Conservation (phyloP, 2,329 filamentous ascomycete species). For the Fusarium sp. region DNA sequence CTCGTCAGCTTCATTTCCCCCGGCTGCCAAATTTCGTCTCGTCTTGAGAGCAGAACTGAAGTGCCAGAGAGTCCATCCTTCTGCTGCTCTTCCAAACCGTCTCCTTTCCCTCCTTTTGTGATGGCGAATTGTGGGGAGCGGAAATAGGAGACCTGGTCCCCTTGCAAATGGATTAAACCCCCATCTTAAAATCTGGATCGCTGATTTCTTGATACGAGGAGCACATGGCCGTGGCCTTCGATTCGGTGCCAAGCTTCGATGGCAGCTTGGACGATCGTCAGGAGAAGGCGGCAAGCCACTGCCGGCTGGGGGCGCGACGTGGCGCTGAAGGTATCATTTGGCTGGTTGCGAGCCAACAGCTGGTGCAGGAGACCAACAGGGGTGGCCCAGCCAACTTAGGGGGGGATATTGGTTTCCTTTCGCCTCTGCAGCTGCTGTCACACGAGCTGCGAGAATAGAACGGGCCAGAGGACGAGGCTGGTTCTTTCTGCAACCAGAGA, state of each 20-base stretch:
- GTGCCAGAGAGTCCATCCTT: not conserved
- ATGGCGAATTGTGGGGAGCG: slow-evolving; percentile 6
- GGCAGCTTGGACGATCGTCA: slow-evolving; percentile 38
- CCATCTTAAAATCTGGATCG: slow-evolving; percentile 10
- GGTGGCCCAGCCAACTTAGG: not conserved
- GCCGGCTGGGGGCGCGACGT: slow-evolving; percentile 28
- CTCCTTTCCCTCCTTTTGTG: slow-evolving; percentile 35
- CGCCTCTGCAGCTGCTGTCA: slow-evolving; percentile 7
- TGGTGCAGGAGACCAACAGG: slow-evolving; percentile 21
- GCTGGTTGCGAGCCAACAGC: slow-evolving; percentile 20
- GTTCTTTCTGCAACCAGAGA: not conserved
- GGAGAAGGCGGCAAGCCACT: slow-evolving; percentile 42
- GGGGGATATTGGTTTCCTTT: slow-evolving; percentile 1
- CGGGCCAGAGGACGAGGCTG: not conserved
- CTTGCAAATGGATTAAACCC: slow-evolving; percentile 4
- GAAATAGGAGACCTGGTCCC: slow-evolving; percentile 13
- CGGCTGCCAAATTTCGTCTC: slow-evolving; percentile 2
- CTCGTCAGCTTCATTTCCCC: slow-evolving; percentile 42
- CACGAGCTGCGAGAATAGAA: slow-evolving; percentile 9
- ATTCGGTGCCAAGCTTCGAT: slow-evolving; percentile 35
- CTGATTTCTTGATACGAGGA: slow-evolving; percentile 30
- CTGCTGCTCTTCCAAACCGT: not conserved
- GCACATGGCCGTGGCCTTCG: slow-evolving; percentile 9
- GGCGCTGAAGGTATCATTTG: slow-evolving; percentile 17
- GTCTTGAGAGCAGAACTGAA: not conserved